Percentiles rank a stretch among this genome's conserved stretches.
These are phyloP conservation scores for Fraxinus albicans DNA, from an alignment of 305 asterid genomes.

Conservation along the genomic window DNA sequence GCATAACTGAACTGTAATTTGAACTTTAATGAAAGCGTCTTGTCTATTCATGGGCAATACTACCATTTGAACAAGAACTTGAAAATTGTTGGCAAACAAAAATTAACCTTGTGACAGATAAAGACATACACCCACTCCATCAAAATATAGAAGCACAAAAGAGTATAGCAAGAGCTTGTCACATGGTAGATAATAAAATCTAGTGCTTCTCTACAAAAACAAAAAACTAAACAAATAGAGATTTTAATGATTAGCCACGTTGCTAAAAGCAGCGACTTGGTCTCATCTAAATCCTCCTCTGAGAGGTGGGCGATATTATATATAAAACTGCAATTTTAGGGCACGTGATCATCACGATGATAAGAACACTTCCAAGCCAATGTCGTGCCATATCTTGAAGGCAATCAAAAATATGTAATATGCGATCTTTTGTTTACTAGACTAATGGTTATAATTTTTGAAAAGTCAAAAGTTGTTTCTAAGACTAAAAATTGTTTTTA, in stretches of 20 bases:
- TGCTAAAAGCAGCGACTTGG: not conserved
- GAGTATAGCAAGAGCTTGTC: not conserved
- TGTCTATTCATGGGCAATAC: not conserved
- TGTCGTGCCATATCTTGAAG: not conserved
- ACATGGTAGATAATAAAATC: not conserved
- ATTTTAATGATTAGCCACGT: not conserved
- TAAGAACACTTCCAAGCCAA: not conserved
- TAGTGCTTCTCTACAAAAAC: not conserved
- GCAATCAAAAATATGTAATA: not conserved
- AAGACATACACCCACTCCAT: not conserved
- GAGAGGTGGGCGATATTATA: not conserved
- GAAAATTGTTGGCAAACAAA: not conserved
- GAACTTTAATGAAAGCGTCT: not conserved
- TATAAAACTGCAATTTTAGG: not conserved
- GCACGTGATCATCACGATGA: not conserved
- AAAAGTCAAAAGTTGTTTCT: too few species aligned
- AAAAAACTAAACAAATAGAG: not conserved
- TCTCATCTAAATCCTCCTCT: not conserved
- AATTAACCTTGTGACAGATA: not conserved
- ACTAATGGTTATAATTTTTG: too few species aligned
- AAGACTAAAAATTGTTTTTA: too few species aligned
- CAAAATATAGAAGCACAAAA: not conserved
- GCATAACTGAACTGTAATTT: not conserved
- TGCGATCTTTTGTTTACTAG: too few species aligned
- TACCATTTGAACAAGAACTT: not conserved